A percentile compares a stretch with the other conserved stretches of the same genome.
phyloP scores from a whole-genome alignment of 805 yeast genomes.

The Yamadazyma paraphyllophila region DNA sequence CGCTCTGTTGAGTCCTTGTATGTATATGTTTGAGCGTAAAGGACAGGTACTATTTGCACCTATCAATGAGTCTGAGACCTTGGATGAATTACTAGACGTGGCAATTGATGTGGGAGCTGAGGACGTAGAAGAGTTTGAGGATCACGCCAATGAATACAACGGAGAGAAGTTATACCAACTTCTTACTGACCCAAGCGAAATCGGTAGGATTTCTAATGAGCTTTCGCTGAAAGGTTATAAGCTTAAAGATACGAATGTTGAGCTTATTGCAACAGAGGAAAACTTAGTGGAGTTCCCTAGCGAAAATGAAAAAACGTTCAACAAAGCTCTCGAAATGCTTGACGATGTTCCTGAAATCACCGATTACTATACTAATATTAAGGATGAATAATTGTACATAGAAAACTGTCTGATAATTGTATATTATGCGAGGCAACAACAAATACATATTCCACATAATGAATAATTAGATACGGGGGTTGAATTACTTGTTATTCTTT shows the following conservation, averaged over 20 bases:
- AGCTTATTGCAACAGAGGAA: constrained; percentile 63
- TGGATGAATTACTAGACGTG: constrained; percentile 72
- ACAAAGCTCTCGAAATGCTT: constrained; percentile 56
- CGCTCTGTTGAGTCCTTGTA: constrained; percentile 72
- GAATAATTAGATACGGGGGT: neutral
- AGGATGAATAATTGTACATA: constrained; percentile 20
- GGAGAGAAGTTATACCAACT: constrained; percentile 40
- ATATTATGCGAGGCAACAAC: constrained; percentile 13
- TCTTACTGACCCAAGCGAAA: constrained; percentile 61
- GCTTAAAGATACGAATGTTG: constrained; percentile 70
- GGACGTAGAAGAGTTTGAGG: constrained; percentile 61
- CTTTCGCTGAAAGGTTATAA: constrained; percentile 53
- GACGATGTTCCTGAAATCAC: constrained; percentile 86
- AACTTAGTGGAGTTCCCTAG: constrained; percentile 53
- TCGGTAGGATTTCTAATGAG: constrained; percentile 58
- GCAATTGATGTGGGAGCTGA: constrained; percentile 78
- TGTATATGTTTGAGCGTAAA: constrained; percentile 70
- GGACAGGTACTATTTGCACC: constrained; percentile 64
- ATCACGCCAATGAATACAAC: constrained; percentile 40
- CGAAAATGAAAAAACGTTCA: constrained; percentile 50
- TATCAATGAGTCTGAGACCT: constrained; percentile 29
- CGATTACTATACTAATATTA: constrained; percentile 70
- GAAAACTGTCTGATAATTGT: constrained; percentile 2
- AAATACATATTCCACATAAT: neutral
- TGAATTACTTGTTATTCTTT: constrained; percentile 4